Percentiles rank a stretch among this genome's conserved stretches.
phyloP scores from a whole-genome alignment of 257 asterid species.

The Solanum neorickii region DNA sequence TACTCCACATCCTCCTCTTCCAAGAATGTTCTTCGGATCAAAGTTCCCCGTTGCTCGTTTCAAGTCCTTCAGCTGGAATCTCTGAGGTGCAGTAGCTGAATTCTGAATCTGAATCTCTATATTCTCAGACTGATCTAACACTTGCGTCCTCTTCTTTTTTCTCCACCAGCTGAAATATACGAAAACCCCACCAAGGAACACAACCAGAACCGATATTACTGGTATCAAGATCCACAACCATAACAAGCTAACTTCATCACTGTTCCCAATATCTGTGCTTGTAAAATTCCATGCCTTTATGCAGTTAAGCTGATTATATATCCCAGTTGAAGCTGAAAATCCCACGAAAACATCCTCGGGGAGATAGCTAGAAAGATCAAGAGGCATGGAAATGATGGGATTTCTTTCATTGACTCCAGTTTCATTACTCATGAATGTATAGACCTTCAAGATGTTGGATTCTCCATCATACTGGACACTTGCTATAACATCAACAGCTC shows the following conservation, averaged over 20 bases:
- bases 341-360: conserved; percentile 1
- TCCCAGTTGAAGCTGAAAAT: conserved; percentile 11
- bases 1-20: conserved; percentile 12
- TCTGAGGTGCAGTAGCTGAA: conserved; percentile 5
- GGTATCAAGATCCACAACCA: conserved; percentile 8
- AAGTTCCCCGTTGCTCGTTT: not conserved
- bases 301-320: not conserved
- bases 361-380: not conserved
- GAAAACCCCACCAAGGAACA: not conserved
- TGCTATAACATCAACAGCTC: not conserved
- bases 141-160: not conserved
- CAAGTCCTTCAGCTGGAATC: not conserved
- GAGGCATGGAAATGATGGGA: not conserved
- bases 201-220: not conserved
- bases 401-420: not conserved
- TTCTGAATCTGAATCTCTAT: not conserved
- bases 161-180: not conserved
- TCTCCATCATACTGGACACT: conserved; percentile 2
- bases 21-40: not conserved
- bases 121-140: not conserved
- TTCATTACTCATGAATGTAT: not conserved
- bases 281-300: conserved; percentile 7
- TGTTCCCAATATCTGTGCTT: not conserved
- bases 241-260: not conserved
- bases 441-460: not conserved